A percentile compares a stretch with the other conserved stretches of the same genome.
These are phyloP conservation scores for Pelagophyceae sp. DNA, from an alignment of 352 stramenopile species.

Conservation along the genomic window DNA sequence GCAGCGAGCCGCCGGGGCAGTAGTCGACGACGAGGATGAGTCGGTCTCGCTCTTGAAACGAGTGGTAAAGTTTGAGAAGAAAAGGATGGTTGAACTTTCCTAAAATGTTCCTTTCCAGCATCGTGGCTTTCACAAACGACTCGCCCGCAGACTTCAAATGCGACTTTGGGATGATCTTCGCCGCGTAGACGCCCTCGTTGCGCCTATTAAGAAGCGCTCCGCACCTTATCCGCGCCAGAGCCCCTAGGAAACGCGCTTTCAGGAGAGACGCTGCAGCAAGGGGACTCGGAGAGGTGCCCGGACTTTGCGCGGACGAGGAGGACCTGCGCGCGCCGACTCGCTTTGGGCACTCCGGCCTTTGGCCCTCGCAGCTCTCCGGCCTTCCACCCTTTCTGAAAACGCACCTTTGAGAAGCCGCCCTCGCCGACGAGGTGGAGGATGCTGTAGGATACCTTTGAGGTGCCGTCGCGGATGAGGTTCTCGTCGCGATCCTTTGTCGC, in stretches of 20 bases:
- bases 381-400: too few relatives aligned
- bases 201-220: too few relatives aligned
- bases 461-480: too few relatives aligned
- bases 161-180: slow-evolving; percentile 72
- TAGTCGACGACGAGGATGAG: slow-evolving; percentile 78
- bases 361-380: too few relatives aligned
- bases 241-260: too few relatives aligned
- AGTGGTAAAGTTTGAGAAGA: slow-evolving; percentile 65
- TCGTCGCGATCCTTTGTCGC: too few relatives aligned
- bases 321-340: too few relatives aligned
- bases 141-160: slow-evolving; percentile 42
- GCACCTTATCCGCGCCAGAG: too few relatives aligned
- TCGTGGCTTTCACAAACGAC: slow-evolving; percentile 60
- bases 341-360: too few relatives aligned
- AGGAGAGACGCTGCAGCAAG: too few relatives aligned
- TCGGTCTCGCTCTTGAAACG: slow-evolving; percentile 72
- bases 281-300: slow-evolving; percentile 45
- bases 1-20: slow-evolving; percentile 67
- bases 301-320: slow-evolving; percentile 67
- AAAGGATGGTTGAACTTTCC: slow-evolving; percentile 73
- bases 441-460: slow-evolving; percentile 38
- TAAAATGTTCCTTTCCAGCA: slow-evolving; percentile 73
- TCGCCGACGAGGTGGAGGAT: slow-evolving; percentile 68
- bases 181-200: slow-evolving; percentile 54
- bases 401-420: slow-evolving; percentile 68